These are phyloP conservation scores for Aspergillus persii DNA, from an alignment of 2,329 filamentous ascomycete species.

Conservation along the genomic window DNA sequence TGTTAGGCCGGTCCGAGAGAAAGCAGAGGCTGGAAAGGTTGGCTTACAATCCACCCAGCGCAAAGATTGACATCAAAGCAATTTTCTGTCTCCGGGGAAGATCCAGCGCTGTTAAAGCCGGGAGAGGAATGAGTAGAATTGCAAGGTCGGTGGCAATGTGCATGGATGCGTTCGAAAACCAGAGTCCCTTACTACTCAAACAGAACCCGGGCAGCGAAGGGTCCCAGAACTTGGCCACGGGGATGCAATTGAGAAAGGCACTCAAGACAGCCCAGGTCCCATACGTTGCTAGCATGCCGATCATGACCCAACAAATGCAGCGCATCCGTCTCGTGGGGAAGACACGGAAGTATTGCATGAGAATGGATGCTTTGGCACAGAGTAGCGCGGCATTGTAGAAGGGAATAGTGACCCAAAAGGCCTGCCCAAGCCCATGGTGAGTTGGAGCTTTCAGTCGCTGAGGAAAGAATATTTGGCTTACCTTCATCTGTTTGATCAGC, in stretches of 20 bases:
- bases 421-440: constrained; percentile 15
- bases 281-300: constrained; percentile 34
- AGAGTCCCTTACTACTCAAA: constrained; percentile 39
- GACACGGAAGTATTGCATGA: constrained; percentile 50
- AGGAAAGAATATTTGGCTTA: constrained; percentile 7
- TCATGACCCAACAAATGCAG: constrained; percentile 37
- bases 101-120: constrained; percentile 39
- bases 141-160: constrained; percentile 46
- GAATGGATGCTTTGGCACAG: constrained; percentile 47
- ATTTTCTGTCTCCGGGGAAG: constrained; percentile 44
- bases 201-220: constrained; percentile 32
- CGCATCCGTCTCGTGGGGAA: constrained; percentile 39
- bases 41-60: constrained; percentile 36
- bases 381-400: constrained; percentile 39
- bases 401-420: constrained; percentile 39
- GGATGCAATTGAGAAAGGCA: constrained; percentile 37
- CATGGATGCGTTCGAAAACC: constrained; percentile 45
- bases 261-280: constrained; percentile 37
- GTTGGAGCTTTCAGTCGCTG: background rate
- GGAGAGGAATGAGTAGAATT: constrained; percentile 47
- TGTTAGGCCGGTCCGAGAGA: background rate
- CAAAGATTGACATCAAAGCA: constrained; percentile 43
- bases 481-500: constrained; percentile 34
- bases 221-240: constrained; percentile 38
- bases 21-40: background rate